Conservation (phyloP, 257 asterid species). For the Forsythia suspensa region DNA sequence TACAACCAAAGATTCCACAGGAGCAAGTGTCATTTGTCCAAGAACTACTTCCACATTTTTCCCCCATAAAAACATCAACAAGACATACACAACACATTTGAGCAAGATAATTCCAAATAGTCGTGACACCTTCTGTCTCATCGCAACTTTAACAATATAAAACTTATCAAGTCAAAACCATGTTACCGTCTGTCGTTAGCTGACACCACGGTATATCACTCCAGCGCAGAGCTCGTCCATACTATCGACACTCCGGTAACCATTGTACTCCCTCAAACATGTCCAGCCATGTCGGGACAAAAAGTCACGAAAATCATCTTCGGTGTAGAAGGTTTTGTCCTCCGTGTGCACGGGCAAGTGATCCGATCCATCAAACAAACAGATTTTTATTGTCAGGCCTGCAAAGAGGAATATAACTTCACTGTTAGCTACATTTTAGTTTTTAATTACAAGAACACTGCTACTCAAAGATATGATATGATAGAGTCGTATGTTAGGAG, state of each 20-base stretch:
- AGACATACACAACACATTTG: too few species aligned
- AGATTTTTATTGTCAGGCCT: slow-evolving; percentile 68
- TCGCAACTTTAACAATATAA: background rate
- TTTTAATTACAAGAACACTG: background rate
- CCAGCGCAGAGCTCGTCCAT: slow-evolving; percentile 74
- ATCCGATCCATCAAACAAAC: slow-evolving; percentile 54
- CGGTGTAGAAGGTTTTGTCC: slow-evolving; percentile 65
- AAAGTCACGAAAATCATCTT: slow-evolving; percentile 64
- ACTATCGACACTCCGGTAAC: slow-evolving; percentile 50
- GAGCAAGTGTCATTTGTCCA: too few species aligned
- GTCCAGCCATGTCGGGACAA: slow-evolving; percentile 67
- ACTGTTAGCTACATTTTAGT: background rate
- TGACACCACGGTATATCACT: slow-evolving; percentile 62
- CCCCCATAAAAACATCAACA: too few species aligned
- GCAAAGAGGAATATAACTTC: slow-evolving; percentile 20
- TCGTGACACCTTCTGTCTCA: background rate
- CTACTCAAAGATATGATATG: background rate
- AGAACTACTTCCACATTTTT: background rate
- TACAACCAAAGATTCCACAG: too few species aligned
- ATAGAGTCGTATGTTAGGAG: background rate
- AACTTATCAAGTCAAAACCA: too few species aligned
- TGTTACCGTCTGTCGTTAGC: background rate
- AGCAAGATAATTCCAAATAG: too few species aligned
- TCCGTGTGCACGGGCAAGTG: slow-evolving; percentile 59
- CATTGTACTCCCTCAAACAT: slow-evolving; percentile 61